Percentiles rank a stretch among this genome's conserved stretches.
phyloP scores from a whole-genome alignment of 139 green algal genomes.

The Astrephomene gubernaculifera region DNA sequence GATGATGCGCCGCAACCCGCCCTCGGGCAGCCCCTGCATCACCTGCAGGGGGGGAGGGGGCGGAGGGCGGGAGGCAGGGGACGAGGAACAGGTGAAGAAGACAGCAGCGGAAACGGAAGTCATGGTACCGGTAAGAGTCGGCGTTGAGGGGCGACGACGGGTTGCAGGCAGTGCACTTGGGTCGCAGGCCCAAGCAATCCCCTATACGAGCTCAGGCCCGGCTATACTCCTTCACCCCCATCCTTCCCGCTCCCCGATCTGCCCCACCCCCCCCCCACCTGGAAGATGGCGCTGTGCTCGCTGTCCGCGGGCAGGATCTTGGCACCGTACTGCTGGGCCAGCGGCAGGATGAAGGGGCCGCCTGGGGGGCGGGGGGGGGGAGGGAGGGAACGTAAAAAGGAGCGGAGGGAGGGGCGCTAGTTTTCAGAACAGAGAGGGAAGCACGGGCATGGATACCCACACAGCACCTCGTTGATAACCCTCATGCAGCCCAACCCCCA shows the following conservation, averaged over 20 bases:
- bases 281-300: conserved; percentile 99
- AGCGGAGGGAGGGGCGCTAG: background rate
- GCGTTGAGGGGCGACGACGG: too few relatives aligned
- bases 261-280: conserved; percentile 57
- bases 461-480: background rate
- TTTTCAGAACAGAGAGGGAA: too few relatives aligned
- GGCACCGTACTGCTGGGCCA: conserved; percentile 91
- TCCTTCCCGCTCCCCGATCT: background rate
- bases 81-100: background rate
- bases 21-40: conserved; percentile 88
- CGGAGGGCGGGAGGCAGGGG: background rate
- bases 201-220: too few relatives aligned
- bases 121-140: too few relatives aligned
- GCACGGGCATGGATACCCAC: background rate
- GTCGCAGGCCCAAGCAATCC: too few relatives aligned
- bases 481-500: background rate
- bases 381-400: background rate
- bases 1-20: conserved; percentile 96
- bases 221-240: too few relatives aligned
- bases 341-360: conserved; percentile 93
- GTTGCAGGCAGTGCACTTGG: too few relatives aligned
- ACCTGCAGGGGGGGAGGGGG: conserved; percentile 4
- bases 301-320: conserved; percentile 97
- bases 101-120: too few relatives aligned
- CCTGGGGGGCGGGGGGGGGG: conserved; percentile 61